These are phyloP conservation scores for Gossypium davidsonii DNA, from an alignment of 441 rosid genomes.

Conservation along the genomic window DNA sequence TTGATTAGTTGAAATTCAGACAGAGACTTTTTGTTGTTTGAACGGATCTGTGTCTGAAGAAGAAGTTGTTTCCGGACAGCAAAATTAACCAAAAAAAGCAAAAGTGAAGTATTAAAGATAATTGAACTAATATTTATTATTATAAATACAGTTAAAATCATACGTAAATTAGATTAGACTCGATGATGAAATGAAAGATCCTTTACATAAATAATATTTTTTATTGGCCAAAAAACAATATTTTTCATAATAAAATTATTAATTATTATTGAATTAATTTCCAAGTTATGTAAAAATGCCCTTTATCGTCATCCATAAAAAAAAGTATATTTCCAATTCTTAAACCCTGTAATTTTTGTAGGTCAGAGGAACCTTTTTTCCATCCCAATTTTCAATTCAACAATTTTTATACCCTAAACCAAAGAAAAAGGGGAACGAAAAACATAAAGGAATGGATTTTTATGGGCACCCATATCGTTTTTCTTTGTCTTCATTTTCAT, in stretches of 20 bases:
- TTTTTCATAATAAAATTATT: not conserved
- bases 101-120: not conserved
- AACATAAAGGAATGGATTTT: slow-evolving; percentile 34
- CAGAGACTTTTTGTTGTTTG: not conserved
- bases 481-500: slow-evolving; percentile 33
- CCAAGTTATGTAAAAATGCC: not conserved
- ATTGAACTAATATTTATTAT: not conserved
- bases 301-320: not conserved
- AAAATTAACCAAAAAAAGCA: not conserved
- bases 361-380: slow-evolving; percentile 12
- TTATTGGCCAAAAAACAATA: not conserved
- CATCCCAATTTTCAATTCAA: not conserved
- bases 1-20: not conserved
- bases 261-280: too few relatives aligned
- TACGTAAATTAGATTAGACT: too few relatives aligned
- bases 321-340: not conserved
- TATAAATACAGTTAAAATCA: too few relatives aligned
- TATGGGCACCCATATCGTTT: slow-evolving; percentile 48
- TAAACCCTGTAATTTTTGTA: slow-evolving; percentile 20
- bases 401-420: not conserved
- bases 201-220: not conserved
- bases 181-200: too few relatives aligned
- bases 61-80: not conserved
- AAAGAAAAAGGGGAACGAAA: not conserved
- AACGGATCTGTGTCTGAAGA: not conserved